phyloP scores from a whole-genome alignment of 2,329 filamentous ascomycete species.

The Fusarium albosuccineum region DNA sequence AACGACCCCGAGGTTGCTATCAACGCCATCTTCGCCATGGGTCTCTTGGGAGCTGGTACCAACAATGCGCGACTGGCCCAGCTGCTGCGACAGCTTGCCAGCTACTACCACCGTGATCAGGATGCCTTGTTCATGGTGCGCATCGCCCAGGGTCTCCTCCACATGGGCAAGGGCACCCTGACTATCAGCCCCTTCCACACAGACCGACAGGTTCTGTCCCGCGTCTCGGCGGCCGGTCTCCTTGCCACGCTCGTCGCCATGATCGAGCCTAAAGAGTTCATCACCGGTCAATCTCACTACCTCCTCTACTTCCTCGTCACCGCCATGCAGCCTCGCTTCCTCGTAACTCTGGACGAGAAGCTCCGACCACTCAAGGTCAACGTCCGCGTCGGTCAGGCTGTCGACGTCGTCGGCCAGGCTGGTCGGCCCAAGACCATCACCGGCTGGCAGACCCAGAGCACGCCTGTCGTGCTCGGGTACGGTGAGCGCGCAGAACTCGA shows the following conservation, averaged over 20 bases:
- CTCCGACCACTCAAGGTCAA: conserved; percentile 95
- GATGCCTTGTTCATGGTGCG: conserved; percentile 99
- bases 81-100: conserved; percentile 91
- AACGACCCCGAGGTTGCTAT: conserved; percentile 98
- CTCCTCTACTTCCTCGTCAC: conserved; percentile 97
- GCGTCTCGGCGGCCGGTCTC: conserved; percentile 89
- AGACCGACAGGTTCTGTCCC: conserved; percentile 93
- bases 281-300: conserved; percentile 80
- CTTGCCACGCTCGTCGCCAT: conserved; percentile 91
- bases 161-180: conserved; percentile 99
- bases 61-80: conserved; percentile 98
- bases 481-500: conserved; percentile 97
- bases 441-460: conserved; percentile 99
- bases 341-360: conserved; percentile 95
- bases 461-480: conserved; percentile 93
- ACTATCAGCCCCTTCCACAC: conserved; percentile 99
- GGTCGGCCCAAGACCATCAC: conserved; percentile 99
- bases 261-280: conserved; percentile 93
- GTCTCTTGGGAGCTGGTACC: conserved; percentile 93
- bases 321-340: conserved; percentile 96
- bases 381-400: conserved; percentile 96
- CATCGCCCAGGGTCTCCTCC: conserved; percentile 95
- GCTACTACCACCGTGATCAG: conserved; percentile 97
- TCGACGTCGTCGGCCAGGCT: conserved; percentile 97
- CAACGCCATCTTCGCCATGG: conserved; percentile 99